Conservation (phyloP, 495 filamentous ascomycete species). For the Podospora tetraspora region DNA sequence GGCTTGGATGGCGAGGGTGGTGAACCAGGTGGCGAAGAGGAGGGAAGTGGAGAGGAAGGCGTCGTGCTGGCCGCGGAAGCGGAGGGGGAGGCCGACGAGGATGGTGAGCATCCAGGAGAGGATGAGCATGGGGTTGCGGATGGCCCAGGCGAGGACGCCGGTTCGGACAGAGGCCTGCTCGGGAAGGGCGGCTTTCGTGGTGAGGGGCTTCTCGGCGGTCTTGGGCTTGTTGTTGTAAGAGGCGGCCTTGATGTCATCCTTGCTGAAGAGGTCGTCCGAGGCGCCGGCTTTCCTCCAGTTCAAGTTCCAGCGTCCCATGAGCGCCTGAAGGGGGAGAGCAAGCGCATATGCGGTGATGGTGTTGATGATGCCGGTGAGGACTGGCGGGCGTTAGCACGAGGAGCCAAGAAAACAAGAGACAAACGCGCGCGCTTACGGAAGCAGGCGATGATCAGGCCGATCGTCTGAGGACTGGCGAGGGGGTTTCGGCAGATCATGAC, state of each 20-base stretch:
- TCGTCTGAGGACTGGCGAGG: slow-evolving; percentile 24
- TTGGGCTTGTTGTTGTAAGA: neutral
- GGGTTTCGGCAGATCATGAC: slow-evolving; percentile 41
- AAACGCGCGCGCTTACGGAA: slow-evolving; percentile 30
- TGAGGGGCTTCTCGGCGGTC: neutral
- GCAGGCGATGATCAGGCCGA: slow-evolving; percentile 34
- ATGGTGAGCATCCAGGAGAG: slow-evolving; percentile 25
- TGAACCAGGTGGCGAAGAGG: slow-evolving; percentile 38
- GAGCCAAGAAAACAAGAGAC: neutral
- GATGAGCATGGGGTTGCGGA: slow-evolving; percentile 24
- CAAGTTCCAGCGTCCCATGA: slow-evolving; percentile 25
- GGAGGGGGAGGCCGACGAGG: slow-evolving; percentile 28
- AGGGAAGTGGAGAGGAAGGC: slow-evolving; percentile 33
- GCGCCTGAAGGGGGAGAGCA: slow-evolving; percentile 20
- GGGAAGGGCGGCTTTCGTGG: neutral
- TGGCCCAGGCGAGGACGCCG: slow-evolving; percentile 3
- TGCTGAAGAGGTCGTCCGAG: neutral
- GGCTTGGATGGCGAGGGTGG: slow-evolving; percentile 35
- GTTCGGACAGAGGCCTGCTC: neutral
- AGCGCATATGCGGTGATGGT: slow-evolving; percentile 21
- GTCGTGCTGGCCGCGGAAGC: slow-evolving; percentile 19
- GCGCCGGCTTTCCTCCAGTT: neutral
- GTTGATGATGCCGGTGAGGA: slow-evolving; percentile 28
- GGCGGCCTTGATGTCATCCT: neutral
- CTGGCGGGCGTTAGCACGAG: slow-evolving; percentile 18